Conservation (phyloP, 345 rosid genomes). For the Carallia pectinifolia region DNA sequence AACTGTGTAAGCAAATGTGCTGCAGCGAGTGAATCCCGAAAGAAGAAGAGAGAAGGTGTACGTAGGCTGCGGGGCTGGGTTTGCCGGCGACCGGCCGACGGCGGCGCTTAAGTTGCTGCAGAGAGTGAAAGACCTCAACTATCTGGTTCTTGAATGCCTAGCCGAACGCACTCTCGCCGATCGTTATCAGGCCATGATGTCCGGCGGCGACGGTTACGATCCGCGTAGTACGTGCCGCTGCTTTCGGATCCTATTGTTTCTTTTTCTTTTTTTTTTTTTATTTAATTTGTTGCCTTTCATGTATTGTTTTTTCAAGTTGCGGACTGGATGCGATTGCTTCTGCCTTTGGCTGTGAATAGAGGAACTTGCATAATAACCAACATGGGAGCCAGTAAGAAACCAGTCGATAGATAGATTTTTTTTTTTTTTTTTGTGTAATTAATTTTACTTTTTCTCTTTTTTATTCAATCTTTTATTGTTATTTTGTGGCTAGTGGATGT, state of each 20-base stretch:
- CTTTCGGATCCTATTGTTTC: too few relatives aligned
- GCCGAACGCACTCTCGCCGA: constrained; percentile 92
- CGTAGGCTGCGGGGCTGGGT: constrained; percentile 96
- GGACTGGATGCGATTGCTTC: constrained; percentile 77
- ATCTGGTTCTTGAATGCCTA: constrained; percentile 88
- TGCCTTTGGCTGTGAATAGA: constrained; percentile 73
- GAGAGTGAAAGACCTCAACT: constrained; percentile 58
- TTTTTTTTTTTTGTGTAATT: neutral
- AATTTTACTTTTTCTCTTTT: neutral
- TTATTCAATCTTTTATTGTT: neutral
- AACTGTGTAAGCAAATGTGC: constrained; percentile 8
- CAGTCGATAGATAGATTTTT: neutral
- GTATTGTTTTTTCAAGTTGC: constrained; percentile 42
- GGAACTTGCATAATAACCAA: constrained; percentile 78
- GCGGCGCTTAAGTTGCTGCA: constrained; percentile 81
- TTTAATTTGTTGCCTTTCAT: neutral
- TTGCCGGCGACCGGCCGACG: constrained; percentile 77
- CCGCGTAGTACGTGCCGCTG: constrained; percentile 51
- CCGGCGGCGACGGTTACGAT: constrained; percentile 73
- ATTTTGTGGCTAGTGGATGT: constrained; percentile 59
- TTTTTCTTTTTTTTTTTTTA: neutral
- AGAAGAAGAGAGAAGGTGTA: constrained; percentile 59
- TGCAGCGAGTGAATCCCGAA: constrained; percentile 61
- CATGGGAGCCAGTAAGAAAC: constrained; percentile 85
- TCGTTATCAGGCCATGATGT: constrained; percentile 53